Evolutionary conservation across 306 rosid species (phyloP), one percentile per base, ranked within the genome.

Genomic region (Lathyrus sativus): DNA sequence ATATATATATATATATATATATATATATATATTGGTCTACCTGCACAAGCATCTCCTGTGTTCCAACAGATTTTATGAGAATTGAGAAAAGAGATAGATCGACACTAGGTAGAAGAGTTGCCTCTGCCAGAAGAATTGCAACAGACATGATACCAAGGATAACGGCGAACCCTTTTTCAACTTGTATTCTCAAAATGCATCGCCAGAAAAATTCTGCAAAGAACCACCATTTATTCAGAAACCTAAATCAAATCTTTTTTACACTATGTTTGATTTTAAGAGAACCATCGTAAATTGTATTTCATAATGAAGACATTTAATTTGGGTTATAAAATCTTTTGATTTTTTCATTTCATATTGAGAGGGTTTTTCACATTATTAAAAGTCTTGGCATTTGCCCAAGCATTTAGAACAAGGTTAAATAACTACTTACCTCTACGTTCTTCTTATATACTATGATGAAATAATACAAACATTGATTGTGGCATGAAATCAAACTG

Each of bases 101-200:
- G 48, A 90, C 86, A 65, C 82, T 89, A 7, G 98, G 89, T 53
- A 93, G 89, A 53, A 90, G 84, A 55, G 97, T 93, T 62, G 98
- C 98, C 88, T 93, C 98, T 1, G 96, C 96, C 68, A 90, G 83
- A 70, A 93, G 97, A 85, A 93, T 93, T 55, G 97, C 96, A 82
- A 70, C 90, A 18, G 98, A 93, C 77, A 93, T 88, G 68, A 84
- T 73, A 72, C 95, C 93, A 74, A 93, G 96, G 31, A 86, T 48
- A 77, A 86, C 64, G 65, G 90, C 96, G 85, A 90, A 81, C 68
- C 83, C 90, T 76, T 85, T 90, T 84, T 90, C 64, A 62, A 85
- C 80, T 85, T 86, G 96, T 82, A 88, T 88, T 76, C 90, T 83
- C 62, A 88, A 78, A 48, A 93, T 84, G 85, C 98, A 93, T 62